These are phyloP conservation scores for Chlorella sp. DNA, from an alignment of 139 green algal species.

Conservation along the genomic window DNA sequence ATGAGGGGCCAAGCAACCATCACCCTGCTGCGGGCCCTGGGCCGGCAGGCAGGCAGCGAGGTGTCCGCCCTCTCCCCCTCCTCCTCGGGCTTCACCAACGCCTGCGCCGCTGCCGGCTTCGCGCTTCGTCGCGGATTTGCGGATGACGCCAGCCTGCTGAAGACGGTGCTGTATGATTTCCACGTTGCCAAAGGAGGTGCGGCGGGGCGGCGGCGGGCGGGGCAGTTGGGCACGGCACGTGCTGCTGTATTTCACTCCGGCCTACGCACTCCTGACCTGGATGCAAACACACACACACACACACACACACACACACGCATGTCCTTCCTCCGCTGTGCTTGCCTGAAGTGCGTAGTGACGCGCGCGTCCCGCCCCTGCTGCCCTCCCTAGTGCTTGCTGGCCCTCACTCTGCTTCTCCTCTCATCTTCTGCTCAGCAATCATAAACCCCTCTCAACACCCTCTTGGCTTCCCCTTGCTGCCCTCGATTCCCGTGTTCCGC, in stretches of 20 bases:
- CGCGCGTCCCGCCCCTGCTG: background rate
- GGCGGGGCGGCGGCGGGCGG: background rate
- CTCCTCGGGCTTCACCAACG: background rate
- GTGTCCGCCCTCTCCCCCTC: background rate
- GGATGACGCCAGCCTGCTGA: conserved; percentile 73
- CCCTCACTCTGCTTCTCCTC: no score
- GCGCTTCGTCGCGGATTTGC: conserved; percentile 60
- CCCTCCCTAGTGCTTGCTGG: background rate
- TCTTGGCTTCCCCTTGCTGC: no score
- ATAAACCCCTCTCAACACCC: no score
- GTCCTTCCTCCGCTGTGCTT: no score
- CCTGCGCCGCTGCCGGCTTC: background rate
- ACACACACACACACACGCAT: no score
- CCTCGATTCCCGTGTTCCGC: no score
- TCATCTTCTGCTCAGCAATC: no score
- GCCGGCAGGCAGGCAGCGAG: background rate
- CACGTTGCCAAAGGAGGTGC: conserved; percentile 86
- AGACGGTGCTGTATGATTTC: conserved; percentile 93
- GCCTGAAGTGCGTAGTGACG: no score
- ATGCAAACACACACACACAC: background rate
- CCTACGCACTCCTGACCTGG: no score
- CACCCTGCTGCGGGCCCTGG: background rate
- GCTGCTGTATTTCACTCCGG: no score
- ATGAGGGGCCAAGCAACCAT: conserved; percentile 5
- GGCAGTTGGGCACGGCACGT: no score